These are phyloP conservation scores for Biancaea sappan DNA, from an alignment of 306 rosid species.

Conservation along the genomic window DNA sequence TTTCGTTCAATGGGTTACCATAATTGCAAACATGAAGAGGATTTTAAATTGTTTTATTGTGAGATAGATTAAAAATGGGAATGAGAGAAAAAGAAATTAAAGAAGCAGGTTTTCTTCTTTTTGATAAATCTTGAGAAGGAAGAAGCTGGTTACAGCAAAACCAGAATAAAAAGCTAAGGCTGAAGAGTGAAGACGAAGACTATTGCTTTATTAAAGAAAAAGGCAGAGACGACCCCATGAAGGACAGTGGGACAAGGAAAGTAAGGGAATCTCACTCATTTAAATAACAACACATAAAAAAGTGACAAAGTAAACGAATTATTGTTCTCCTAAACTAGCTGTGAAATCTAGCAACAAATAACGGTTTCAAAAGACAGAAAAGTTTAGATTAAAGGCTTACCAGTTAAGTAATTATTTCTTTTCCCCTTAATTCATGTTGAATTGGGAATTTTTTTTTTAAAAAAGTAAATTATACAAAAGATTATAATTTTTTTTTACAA, in stretches of 20 bases:
- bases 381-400: conserved; percentile 19
- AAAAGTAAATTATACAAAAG: too few species aligned
- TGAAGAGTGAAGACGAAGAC: too few species aligned
- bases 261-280: conserved; percentile 50
- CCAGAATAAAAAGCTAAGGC: conserved; percentile 22
- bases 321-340: conserved; percentile 29
- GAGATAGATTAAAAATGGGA: neutral
- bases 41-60: conserved; percentile 29
- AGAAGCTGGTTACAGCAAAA: conserved; percentile 38
- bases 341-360: conserved; percentile 29
- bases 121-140: neutral
- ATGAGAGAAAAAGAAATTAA: neutral
- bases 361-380: conserved; percentile 31
- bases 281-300: conserved; percentile 25
- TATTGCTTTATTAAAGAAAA: conserved; percentile 43
- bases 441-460: neutral
- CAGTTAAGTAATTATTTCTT: neutral
- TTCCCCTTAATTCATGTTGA: conserved; percentile 32
- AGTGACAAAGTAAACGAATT: conserved; percentile 39
- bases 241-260: conserved; percentile 42
- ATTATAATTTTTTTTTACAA: too few species aligned
- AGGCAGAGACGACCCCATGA: conserved; percentile 38
- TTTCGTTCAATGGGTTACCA: conserved; percentile 31
- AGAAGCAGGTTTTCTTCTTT: conserved; percentile 19
- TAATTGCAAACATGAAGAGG: conserved; percentile 5